Percentiles rank a stretch among this genome's conserved stretches.
Evolutionary conservation across 78 protist genomes (phyloP).

Genomic region (Emiliania huxleyi): DNA sequence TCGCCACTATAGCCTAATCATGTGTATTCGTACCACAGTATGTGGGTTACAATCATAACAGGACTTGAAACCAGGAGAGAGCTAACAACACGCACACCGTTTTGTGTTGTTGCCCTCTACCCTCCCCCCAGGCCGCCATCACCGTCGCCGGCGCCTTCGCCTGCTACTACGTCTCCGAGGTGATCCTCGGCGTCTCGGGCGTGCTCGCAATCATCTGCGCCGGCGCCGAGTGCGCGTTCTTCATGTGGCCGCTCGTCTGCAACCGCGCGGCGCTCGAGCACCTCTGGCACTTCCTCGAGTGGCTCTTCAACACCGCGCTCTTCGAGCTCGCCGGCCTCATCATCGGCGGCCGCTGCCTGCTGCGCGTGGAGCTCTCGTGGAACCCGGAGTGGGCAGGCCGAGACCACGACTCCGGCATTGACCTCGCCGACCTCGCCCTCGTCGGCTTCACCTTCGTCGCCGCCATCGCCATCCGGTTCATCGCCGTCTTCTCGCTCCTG

Average conservation of each 20-base stretch:
- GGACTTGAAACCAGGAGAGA: too few relatives aligned
- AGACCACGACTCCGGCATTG: not conserved
- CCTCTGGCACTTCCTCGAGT: not conserved
- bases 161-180: not conserved
- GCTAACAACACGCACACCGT: too few relatives aligned
- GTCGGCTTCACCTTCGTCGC: slow-evolving; percentile 1
- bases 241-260: not conserved
- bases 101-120: too few relatives aligned
- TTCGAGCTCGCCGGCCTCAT: not conserved
- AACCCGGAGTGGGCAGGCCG: not conserved
- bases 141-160: not conserved
- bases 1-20: too few relatives aligned
- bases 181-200: not conserved
- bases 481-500: not conserved
- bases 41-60: too few relatives aligned
- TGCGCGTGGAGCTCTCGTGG: not conserved
- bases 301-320: not conserved
- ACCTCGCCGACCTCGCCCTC: not conserved
- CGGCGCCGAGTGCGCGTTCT: not conserved
- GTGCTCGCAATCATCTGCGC: not conserved
- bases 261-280: not conserved
- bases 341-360: not conserved
- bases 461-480: not conserved
- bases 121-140: not conserved
- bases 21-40: too few relatives aligned